Conservation (phyloP, 2,329 filamentous ascomycete species). For the Pestalotiopsis sp. region DNA sequence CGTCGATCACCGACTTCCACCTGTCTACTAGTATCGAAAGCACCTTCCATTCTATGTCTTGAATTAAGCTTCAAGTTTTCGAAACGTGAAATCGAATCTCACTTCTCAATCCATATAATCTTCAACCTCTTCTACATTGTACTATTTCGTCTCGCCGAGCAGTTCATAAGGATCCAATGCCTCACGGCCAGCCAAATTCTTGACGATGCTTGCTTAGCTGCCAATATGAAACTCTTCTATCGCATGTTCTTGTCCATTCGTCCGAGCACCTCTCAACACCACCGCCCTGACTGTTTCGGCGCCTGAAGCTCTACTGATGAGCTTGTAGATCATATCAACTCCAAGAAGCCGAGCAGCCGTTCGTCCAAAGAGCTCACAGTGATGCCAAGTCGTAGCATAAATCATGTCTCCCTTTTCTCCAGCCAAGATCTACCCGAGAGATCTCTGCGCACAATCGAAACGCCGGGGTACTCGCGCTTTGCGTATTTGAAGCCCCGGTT, state of each 20-base stretch:
- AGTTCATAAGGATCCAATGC: not conserved
- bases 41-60: not conserved
- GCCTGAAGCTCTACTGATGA: not conserved
- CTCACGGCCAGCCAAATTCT: not conserved
- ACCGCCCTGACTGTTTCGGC: not conserved
- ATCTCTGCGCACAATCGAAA: conserved; percentile 9
- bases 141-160: no score
- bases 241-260: not conserved
- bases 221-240: not conserved
- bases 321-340: not conserved
- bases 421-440: not conserved
- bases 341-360: not conserved
- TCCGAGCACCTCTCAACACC: not conserved
- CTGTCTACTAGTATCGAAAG: no score
- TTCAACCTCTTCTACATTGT: not conserved
- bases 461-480: not conserved
- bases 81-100: not conserved
- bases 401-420: not conserved
- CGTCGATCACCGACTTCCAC: conserved; percentile 7
- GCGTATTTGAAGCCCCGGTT: not conserved
- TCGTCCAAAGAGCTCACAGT: not conserved
- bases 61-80: not conserved
- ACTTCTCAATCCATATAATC: not conserved
- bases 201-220: not conserved
- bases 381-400: not conserved